Base-by-base conservation (phyloP, 2,329 filamentous ascomycete species). In the Botrytis squamosa region DNA sequence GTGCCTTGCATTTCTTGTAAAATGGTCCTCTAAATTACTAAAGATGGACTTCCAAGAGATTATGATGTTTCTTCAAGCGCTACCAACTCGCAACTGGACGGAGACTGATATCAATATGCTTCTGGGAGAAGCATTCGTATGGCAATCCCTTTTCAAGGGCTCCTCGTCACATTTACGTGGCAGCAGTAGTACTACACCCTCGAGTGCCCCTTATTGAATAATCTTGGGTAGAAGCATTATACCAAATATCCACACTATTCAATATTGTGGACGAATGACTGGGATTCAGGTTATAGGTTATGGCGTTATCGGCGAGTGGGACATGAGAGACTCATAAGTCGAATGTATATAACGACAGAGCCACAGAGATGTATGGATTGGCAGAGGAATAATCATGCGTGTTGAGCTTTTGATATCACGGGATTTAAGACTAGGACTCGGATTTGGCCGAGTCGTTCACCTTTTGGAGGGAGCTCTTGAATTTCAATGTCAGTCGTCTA, bases 41-140 rank as follows among this genome's bases (percentile, higher is more conserved):
- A 96, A 94, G 82, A 98, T 98, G 95, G 96, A 99, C 82, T 98
- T 98, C 77, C 88, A 98, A 85, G 95, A 98, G 83, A 92, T 97
- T 74, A 98, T 99, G 95, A 99, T 99, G 95, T 99, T 99, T 81
- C 85, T 99, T 72, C 96, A 99, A 84, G 93, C 94, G 63, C 85
- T 99, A 73, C 96, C 97, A 4, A 99, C 97, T 10, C 92, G 92
- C 78, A 89, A 92, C 72, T 99, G 96, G 96, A 98, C 94, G 1
- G 96, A 98, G 82, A 98, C 98, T 85, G 96, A 99, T 81, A 97
- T 99, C 79, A 96, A 98, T 82, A 87, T 99, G 74, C 86, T 99
- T 72, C 86, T 99, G 62, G 98, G 94, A 81, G 96, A 99, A 84
- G 96, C 96, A 4, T 99, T 96, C 80, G 98, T 99, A 77, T 99